Evolutionary conservation across 768 basidiomycete genomes (phyloP).

Genomic region (Vararia minispora): DNA sequence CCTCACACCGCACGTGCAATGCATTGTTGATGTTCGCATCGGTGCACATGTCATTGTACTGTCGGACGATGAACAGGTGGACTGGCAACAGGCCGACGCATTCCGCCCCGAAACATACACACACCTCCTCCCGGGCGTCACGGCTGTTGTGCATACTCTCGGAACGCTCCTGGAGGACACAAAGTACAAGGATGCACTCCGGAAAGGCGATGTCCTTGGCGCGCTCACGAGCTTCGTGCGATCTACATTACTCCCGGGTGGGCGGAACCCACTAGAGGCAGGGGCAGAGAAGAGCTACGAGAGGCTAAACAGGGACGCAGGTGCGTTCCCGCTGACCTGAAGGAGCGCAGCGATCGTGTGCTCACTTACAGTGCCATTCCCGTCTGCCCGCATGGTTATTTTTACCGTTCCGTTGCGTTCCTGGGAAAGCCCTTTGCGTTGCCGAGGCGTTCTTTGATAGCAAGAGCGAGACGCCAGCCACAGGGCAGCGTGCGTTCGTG

Average conservation of each 20-base stretch:
- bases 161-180: slow-evolving; percentile 80
- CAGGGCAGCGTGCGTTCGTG: slow-evolving; percentile 58
- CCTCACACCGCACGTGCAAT: no score
- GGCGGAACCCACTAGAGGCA: slow-evolving; percentile 51
- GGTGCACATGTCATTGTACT: slow-evolving; percentile 1
- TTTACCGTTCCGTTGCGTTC: no score
- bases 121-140: slow-evolving; percentile 50
- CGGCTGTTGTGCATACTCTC: slow-evolving; percentile 86
- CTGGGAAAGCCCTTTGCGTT: slow-evolving; percentile 53
- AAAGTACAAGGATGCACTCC: slow-evolving; percentile 68
- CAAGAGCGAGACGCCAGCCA: slow-evolving; percentile 18
- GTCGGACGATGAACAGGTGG: slow-evolving; percentile 40
- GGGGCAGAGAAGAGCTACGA: slow-evolving; percentile 49
- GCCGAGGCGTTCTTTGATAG: slow-evolving; percentile 65
- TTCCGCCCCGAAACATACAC: slow-evolving; percentile 66
- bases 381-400: no score
- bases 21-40: slow-evolving; percentile 6
- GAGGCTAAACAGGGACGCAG: slow-evolving; percentile 78
- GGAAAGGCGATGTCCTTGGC: slow-evolving; percentile 42
- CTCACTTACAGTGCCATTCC: slow-evolving; percentile 8
- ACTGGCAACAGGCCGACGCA: slow-evolving; percentile 82
- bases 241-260: slow-evolving; percentile 24
- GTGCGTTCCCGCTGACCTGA: slow-evolving; percentile 32
- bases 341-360: slow-evolving; percentile 4
- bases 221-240: slow-evolving; percentile 38